Base-by-base conservation (phyloP, 208 protist species). In the Trypanosoma grayi region DNA sequence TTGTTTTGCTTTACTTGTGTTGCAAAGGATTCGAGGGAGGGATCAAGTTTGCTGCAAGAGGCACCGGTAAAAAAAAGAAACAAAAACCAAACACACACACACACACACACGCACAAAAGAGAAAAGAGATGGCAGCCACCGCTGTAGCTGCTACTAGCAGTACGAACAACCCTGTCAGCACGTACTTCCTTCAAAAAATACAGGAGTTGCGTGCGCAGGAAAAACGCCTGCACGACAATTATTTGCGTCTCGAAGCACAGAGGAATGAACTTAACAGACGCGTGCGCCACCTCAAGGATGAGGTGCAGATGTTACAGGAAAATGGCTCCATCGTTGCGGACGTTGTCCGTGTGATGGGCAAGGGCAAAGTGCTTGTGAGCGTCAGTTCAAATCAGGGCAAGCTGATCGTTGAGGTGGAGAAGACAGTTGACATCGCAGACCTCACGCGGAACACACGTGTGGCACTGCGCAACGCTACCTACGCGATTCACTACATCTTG, bases 281-380 rank as follows among this genome's bases (percentile, higher is more conserved):
- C 16, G 98, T 99, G 47, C 86, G 98, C 24, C 73, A 96, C 55
- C 85, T 99, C n/a, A 97, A 98, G 46, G 98, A 99, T 63, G 98
- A 99, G 77, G 87, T 99, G 52, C 82, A 97, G 75, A 81, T 99
- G 61, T 75, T 99, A 27, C 94, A 98, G 40, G 98, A 99, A 70
- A 93, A 93, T 43, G 94, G 96, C 7, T 99, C 95, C n/a, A 86
- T 98, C 45, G 97, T 99, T 0, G 99, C 93, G 44, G 98, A 99
- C 62, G 98, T 99, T 16, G 96, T 99, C 7, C 99, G 99, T 77
- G 80, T 98, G 33, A 99, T 99, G 96, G 95, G 97, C 30, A 98
- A 98, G 74, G 93, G 91, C 31, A 99, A 99, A 74, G 97, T 98
- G 3, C 85, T 99, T 11, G 97, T 99, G 13, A 99, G 99, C 87